Percentiles rank a stretch among this genome's conserved stretches.
These are phyloP conservation scores for Gossypium lobatum DNA, from an alignment of 441 rosid species.

Conservation along the genomic window DNA sequence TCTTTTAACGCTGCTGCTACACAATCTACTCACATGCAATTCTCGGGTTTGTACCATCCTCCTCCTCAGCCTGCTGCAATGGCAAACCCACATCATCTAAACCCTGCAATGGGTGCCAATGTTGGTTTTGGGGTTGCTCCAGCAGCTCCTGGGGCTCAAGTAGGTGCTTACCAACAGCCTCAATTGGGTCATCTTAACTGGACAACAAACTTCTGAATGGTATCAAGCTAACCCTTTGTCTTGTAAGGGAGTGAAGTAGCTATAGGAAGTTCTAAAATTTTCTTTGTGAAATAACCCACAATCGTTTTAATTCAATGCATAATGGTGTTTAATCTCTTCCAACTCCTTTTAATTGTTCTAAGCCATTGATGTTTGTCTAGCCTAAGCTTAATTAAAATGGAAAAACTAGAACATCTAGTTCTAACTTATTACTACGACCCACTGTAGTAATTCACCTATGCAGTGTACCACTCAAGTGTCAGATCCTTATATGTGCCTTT, in stretches of 20 bases:
- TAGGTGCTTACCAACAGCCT: slow-evolving; percentile 83
- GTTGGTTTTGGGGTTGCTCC: slow-evolving; percentile 79
- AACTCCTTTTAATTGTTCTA: neutral
- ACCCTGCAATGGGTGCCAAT: slow-evolving; percentile 67
- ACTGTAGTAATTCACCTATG: neutral
- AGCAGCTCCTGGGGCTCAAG: slow-evolving; percentile 66
- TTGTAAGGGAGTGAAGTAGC: slow-evolving; percentile 55
- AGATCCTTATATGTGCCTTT: neutral
- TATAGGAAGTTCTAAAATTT: slow-evolving; percentile 36
- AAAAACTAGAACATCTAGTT: neutral
- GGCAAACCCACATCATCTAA: slow-evolving; percentile 69
- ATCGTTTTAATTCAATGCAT: slow-evolving; percentile 45
- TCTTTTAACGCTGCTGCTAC: slow-evolving; percentile 68
- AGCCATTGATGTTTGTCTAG: neutral
- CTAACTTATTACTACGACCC: neutral
- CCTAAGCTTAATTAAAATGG: neutral
- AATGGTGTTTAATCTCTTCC: slow-evolving; percentile 19
- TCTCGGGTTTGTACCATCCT: slow-evolving; percentile 71
- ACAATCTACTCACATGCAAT: slow-evolving; percentile 91
- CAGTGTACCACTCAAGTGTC: neutral
- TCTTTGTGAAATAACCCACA: slow-evolving; percentile 43
- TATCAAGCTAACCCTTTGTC: slow-evolving; percentile 37
- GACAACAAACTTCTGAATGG: slow-evolving; percentile 73
- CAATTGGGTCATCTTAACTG: slow-evolving; percentile 89
- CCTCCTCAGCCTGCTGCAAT: slow-evolving; percentile 67